phyloP scores from a whole-genome alignment of 2,329 filamentous ascomycete species.

The Verticillium tricorpus region DNA sequence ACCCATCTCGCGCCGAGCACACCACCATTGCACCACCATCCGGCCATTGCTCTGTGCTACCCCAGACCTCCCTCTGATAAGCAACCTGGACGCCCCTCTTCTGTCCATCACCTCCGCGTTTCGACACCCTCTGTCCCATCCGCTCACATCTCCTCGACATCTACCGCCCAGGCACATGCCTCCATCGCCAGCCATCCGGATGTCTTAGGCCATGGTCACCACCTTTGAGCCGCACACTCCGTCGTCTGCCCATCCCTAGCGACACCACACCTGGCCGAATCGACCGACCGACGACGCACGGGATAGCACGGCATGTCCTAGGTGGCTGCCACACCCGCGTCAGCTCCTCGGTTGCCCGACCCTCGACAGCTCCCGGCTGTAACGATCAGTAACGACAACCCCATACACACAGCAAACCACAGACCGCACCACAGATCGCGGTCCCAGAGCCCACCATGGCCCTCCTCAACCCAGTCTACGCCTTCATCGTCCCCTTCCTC shows the following conservation, averaged over 20 bases:
- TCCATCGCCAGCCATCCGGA: background rate
- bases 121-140: background rate
- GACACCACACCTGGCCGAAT: background rate
- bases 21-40: background rate
- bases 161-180: background rate
- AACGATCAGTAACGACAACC: background rate
- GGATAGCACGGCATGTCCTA: background rate
- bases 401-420: background rate
- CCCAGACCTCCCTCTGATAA: background rate
- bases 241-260: background rate
- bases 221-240: background rate
- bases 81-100: background rate
- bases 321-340: background rate
- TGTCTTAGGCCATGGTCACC: background rate
- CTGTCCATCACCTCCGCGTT: background rate
- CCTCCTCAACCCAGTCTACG: slow-evolving; percentile 49
- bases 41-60: background rate
- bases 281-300: background rate
- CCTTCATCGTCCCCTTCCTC: slow-evolving; percentile 57
- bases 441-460: slow-evolving; percentile 33
- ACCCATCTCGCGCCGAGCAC: background rate
- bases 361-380: background rate
- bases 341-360: background rate
- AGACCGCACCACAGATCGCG: background rate
- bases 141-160: background rate